These are phyloP conservation scores for Coniochaeta sp. DNA, from an alignment of 2,329 filamentous ascomycete species.

Conservation along the genomic window DNA sequence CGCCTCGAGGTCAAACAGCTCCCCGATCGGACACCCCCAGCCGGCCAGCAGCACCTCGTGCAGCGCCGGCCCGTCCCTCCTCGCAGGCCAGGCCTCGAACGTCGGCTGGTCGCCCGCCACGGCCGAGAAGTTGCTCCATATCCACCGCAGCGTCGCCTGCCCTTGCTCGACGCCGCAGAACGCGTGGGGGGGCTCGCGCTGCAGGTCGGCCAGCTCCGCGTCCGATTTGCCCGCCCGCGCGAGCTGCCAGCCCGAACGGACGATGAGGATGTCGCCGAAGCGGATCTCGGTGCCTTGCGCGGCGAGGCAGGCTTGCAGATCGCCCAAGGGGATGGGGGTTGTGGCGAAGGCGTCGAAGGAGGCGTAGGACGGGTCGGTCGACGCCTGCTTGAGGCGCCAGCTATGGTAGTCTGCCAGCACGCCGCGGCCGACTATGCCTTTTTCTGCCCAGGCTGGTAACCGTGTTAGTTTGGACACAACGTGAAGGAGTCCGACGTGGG, in stretches of 20 bases:
- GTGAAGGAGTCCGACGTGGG: background rate
- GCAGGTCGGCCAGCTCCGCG: conserved; percentile 26
- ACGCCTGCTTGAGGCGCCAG: conserved; percentile 32
- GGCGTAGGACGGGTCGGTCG: conserved; percentile 8
- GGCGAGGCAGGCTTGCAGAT: conserved; percentile 31
- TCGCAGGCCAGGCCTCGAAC: conserved; percentile 30
- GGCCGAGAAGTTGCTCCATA: conserved; percentile 33
- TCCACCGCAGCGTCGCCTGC: conserved; percentile 32
- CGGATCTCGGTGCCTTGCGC: conserved; percentile 38
- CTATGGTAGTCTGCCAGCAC: conserved; percentile 45
- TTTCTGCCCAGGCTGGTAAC: conserved; percentile 35
- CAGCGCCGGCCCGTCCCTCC: conserved; percentile 13
- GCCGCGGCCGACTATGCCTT: conserved; percentile 49
- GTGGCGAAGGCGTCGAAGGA: conserved; percentile 26
- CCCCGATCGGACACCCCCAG: conserved; percentile 43
- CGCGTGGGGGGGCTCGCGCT: conserved; percentile 26
- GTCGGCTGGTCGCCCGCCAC: conserved; percentile 35
- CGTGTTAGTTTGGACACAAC: background rate
- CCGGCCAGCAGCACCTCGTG: conserved; percentile 41
- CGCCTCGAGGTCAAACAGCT: conserved; percentile 40
- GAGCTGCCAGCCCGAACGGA: conserved; percentile 38
- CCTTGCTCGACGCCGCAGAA: conserved; percentile 42
- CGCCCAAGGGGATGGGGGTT: conserved; percentile 18
- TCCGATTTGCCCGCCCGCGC: conserved; percentile 27
- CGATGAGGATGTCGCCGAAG: conserved; percentile 46